A percentile compares a stretch with the other conserved stretches of the same genome.
These are phyloP conservation scores for Fusarium agapanthi DNA, from an alignment of 2,329 filamentous ascomycete species.

Conservation along the genomic window DNA sequence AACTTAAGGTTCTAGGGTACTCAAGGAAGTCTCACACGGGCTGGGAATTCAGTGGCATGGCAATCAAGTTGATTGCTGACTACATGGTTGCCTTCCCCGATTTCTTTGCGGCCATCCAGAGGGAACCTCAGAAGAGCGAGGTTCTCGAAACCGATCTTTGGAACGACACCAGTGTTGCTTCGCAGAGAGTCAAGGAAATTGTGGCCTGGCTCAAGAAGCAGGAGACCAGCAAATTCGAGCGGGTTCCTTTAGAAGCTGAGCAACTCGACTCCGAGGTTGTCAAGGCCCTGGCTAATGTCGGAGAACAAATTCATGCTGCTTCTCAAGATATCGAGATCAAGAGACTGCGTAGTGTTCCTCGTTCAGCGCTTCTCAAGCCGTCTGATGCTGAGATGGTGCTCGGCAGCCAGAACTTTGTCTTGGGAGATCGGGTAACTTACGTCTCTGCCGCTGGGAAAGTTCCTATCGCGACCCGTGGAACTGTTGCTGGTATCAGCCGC, in stretches of 20 bases:
- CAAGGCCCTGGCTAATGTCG: conserved; percentile 78
- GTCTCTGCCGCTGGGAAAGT: conserved; percentile 93
- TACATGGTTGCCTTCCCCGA: conserved; percentile 97
- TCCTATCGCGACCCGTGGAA: conserved; percentile 89
- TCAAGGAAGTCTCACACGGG: conserved; percentile 85
- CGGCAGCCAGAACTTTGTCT: conserved; percentile 80
- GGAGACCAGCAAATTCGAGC: conserved; percentile 91
- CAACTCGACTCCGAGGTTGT: conserved; percentile 94
- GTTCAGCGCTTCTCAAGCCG: conserved; percentile 90
- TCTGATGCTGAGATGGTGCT: conserved; percentile 93
- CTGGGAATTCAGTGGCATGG: conserved; percentile 94
- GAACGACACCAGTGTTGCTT: conserved; percentile 74
- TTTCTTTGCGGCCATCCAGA: conserved; percentile 89
- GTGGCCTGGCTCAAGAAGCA: conserved; percentile 91
- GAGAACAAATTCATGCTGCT: conserved; percentile 68
- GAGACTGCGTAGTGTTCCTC: conserved; percentile 82
- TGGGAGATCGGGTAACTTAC: conserved; percentile 94
- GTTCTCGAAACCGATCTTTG: conserved; percentile 89
- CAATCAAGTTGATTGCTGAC: conserved; percentile 79
- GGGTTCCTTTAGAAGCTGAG: conserved; percentile 94
- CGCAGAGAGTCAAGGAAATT: conserved; percentile 89
- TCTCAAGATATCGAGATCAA: conserved; percentile 67
- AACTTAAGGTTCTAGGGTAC: conserved; percentile 95
- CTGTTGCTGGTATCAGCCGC: conserved; percentile 92
- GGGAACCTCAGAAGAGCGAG: conserved; percentile 85